phyloP scores from a whole-genome alignment of 164 flowering plant species.

The Amborella trichopoda region DNA sequence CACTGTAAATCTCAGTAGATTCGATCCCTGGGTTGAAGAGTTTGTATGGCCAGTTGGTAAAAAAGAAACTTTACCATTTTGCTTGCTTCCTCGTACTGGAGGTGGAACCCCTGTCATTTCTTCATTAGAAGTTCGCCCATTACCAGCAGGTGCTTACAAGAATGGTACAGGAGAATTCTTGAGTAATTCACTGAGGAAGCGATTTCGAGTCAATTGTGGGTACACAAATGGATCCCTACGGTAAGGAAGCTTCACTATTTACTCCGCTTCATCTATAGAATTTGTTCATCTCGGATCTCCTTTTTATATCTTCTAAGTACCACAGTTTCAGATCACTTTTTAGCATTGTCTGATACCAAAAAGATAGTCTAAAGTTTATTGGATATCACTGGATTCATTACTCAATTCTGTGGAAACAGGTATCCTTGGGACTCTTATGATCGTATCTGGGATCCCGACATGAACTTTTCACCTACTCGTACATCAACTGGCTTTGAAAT shows the following conservation, averaged over 20 bases:
- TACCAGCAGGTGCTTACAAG: slow-evolving; percentile 52
- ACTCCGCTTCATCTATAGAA: too few relatives aligned
- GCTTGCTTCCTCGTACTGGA: slow-evolving; percentile 40
- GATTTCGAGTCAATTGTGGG: slow-evolving; percentile 63
- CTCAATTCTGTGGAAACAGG: slow-evolving; percentile 24
- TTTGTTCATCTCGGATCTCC: background rate
- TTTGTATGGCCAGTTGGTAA: slow-evolving; percentile 52
- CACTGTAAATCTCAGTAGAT: slow-evolving; percentile 33
- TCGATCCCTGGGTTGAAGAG: slow-evolving; percentile 77
- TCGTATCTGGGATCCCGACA: slow-evolving; percentile 74
- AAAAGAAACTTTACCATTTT: slow-evolving; percentile 35
- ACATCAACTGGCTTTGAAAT: slow-evolving; percentile 36
- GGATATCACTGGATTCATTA: too few relatives aligned
- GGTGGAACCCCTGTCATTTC: slow-evolving; percentile 73
- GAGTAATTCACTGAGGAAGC: slow-evolving; percentile 36
- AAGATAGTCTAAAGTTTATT: too few relatives aligned
- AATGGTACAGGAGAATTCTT: slow-evolving; percentile 28
- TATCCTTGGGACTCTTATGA: slow-evolving; percentile 73
- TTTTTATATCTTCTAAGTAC: background rate
- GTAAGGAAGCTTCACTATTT: slow-evolving; percentile 21
- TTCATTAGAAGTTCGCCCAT: slow-evolving; percentile 62
- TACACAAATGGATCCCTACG: slow-evolving; percentile 34
- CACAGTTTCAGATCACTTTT: too few relatives aligned
- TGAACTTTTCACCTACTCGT: slow-evolving; percentile 44
- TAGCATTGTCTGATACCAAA: too few relatives aligned